Evolutionary conservation across 2,329 filamentous ascomycete genomes (phyloP).

Genomic region (Pestalotiopsis fici): DNA sequence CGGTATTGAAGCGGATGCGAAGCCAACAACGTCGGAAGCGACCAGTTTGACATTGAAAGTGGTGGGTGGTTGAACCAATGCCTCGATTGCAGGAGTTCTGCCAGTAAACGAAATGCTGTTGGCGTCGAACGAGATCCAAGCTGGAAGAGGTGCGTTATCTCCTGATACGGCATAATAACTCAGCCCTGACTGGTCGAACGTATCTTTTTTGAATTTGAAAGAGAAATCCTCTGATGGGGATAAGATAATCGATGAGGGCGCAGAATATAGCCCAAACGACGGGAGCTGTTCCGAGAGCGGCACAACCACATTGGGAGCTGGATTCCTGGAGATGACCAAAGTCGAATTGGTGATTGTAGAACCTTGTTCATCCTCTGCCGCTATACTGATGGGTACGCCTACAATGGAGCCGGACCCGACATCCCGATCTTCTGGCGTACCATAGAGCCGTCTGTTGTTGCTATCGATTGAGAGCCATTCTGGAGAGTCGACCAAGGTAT

Average conservation of each 20-base stretch:
- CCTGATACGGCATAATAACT: conserved; percentile 77
- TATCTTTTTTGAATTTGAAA: conserved; percentile 55
- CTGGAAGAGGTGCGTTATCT: conserved; percentile 80
- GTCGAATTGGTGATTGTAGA: conserved; percentile 66
- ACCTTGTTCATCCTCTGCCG: conserved; percentile 68
- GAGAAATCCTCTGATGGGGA: conserved; percentile 54
- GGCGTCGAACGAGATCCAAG: conserved; percentile 79
- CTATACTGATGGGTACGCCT: conserved; percentile 63
- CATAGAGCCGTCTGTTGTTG: conserved; percentile 64
- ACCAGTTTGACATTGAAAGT: conserved; percentile 72
- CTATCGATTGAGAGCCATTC: conserved; percentile 75
- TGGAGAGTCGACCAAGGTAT: conserved; percentile 66
- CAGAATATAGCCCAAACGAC: conserved; percentile 59
- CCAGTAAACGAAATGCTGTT: conserved; percentile 68
- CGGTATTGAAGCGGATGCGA: conserved; percentile 62
- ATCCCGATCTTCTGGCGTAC: conserved; percentile 63
- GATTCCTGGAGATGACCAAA: conserved; percentile 66
- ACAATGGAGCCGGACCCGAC: conserved; percentile 53
- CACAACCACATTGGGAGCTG: conserved; percentile 53
- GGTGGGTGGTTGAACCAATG: conserved; percentile 68
- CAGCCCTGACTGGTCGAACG: conserved; percentile 62
- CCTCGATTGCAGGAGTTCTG: conserved; percentile 64
- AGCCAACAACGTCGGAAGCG: conserved; percentile 79
- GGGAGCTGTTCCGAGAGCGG: conserved; percentile 61
- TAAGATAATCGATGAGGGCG: conserved; percentile 59